Base-by-base conservation (phyloP, 179 eudicot genomes). In the Drosera spatulata region DNA sequence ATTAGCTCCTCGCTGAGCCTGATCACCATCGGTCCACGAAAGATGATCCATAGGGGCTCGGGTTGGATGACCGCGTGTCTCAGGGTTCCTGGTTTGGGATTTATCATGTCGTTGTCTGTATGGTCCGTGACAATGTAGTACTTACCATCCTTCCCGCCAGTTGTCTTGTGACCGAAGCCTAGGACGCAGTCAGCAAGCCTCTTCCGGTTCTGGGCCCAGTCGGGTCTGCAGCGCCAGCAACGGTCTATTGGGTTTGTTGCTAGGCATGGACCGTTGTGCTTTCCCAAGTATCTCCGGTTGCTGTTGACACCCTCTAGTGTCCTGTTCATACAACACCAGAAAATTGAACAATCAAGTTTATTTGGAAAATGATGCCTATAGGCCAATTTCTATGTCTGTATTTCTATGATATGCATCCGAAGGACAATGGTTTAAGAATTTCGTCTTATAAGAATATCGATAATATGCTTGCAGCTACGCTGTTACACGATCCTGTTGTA, bases 11-110 rank as follows among this genome's bases (percentile, higher is more conserved):
- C 73, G 38, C 63, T 70, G 1, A 81, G 69, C 61, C 59, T 81
- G 6, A 81, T 81, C 9, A 55, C 61, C 83, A 81, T 81, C n/a
- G 70, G 68, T 15, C 67, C 63, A 0, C 62, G 65, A 45, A 81
- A 81, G 41, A 64, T 63, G 70, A 81, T 78, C 86, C 86, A 81
- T 8, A 81, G 55, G 2, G 82, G 83, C 58, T 46, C 71, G 0
- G 41, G 52, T 5, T 74, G 83, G 41, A 75, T 81, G 14, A 81
- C 83, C 33, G 80, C 83, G 53, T 75, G 67, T 3, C 86, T 67
- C 10, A 81, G 73, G 22, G 86, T 78, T 42, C 86, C 82, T 11
- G 73, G 83, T 48, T 64, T 76, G 2, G 86, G 86, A 70, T 78
- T 71, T 2, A 69, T 61, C 72, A 73, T 67, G 57, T 81, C 83